Evolutionary conservation across 202 grass and related monocot species (phyloP).

Genomic region (Bolboschoenoplectus hybrid): DNA sequence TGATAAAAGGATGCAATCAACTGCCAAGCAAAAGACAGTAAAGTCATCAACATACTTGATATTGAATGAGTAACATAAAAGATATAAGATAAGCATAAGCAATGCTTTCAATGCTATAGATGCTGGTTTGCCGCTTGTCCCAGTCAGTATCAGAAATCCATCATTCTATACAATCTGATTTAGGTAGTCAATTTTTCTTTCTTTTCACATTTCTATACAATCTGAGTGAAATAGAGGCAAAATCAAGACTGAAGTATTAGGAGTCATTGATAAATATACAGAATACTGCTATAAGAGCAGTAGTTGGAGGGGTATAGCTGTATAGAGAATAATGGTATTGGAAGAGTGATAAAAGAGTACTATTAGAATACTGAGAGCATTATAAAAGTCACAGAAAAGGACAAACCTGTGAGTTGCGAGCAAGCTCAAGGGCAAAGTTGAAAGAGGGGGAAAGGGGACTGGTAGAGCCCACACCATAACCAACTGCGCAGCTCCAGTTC

Average conservation of each 20-base stretch:
- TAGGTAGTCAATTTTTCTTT: not conserved
- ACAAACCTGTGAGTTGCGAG: slow-evolving; percentile 69
- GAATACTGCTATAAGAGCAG: not conserved
- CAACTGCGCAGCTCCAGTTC: slow-evolving; percentile 89
- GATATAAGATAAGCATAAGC: not conserved
- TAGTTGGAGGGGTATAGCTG: not conserved
- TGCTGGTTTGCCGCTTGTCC: not conserved
- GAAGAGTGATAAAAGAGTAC: not conserved
- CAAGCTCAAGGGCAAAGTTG: slow-evolving; percentile 84
- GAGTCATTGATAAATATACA: not conserved
- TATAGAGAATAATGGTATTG: not conserved
- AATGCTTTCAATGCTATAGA: slow-evolving; percentile 22
- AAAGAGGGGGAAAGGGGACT: slow-evolving; percentile 94
- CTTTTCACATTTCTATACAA: not conserved
- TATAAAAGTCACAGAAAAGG: slow-evolving; percentile 21
- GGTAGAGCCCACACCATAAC: slow-evolving; percentile 74
- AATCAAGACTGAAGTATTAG: not conserved
- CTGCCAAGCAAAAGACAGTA: slow-evolving; percentile 47
- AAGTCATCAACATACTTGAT: slow-evolving; percentile 32
- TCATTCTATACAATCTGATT: not conserved
- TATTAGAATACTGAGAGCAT: not conserved
- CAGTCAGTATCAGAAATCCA: slow-evolving; percentile 11
- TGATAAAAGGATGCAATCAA: slow-evolving; percentile 86
- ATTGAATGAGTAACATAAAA: not conserved
- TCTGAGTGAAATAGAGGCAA: not conserved